These are phyloP conservation scores for Eucalyptus pumila DNA, from an alignment of 345 rosid species.

Conservation along the genomic window DNA sequence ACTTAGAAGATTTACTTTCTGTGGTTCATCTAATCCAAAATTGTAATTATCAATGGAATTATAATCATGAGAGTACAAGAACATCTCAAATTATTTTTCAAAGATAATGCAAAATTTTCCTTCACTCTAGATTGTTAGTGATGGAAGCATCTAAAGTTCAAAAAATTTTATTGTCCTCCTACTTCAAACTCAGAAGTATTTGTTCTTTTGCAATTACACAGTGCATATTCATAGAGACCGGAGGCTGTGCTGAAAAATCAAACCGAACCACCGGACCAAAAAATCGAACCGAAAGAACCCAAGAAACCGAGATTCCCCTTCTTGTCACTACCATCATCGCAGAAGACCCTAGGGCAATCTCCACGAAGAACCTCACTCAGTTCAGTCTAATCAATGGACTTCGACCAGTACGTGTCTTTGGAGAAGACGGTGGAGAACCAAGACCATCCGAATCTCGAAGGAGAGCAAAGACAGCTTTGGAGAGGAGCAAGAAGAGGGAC, in stretches of 20 bases:
- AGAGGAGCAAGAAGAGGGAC: slow-evolving; percentile 52
- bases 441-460: slow-evolving; percentile 20
- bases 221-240: not conserved
- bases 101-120: not conserved
- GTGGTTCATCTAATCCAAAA: not conserved
- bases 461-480: slow-evolving; percentile 21
- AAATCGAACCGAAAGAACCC: not conserved
- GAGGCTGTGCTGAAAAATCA: not conserved
- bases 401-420: slow-evolving; percentile 76
- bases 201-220: not conserved
- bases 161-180: not conserved
- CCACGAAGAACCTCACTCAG: not conserved
- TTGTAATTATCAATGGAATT: too few relatives aligned
- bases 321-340: not conserved
- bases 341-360: not conserved
- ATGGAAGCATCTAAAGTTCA: not conserved
- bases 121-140: not conserved
- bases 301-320: not conserved
- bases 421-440: slow-evolving; percentile 60
- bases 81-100: not conserved
- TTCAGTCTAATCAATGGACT: slow-evolving; percentile 26
- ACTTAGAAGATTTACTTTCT: not conserved
- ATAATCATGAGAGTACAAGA: not conserved
- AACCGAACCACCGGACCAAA: not conserved
- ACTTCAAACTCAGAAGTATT: not conserved